These are phyloP conservation scores for Parsonsia alboflavescens DNA, from an alignment of 257 asterid species.

Conservation along the genomic window DNA sequence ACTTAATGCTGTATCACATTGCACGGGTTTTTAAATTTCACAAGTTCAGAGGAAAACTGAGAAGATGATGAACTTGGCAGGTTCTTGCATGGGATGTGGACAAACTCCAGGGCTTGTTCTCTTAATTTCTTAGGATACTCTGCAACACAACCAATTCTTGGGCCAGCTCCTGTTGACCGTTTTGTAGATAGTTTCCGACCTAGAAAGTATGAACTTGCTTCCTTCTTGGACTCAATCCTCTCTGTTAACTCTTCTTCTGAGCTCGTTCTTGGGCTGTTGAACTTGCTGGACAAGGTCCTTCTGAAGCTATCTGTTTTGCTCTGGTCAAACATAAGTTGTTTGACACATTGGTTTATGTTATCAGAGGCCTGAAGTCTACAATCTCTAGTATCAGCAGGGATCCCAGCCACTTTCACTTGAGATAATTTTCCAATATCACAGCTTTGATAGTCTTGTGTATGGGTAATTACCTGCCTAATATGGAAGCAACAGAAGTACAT, in stretches of 20 bases:
- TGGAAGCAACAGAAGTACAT: neutral
- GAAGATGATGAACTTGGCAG: constrained; percentile 1
- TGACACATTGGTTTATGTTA: neutral
- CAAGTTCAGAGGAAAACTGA: neutral
- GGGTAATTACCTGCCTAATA: constrained; percentile 16
- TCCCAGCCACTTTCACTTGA: neutral
- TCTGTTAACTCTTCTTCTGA: neutral
- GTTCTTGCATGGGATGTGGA: neutral
- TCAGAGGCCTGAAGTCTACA: neutral
- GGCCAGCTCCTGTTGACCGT: constrained; percentile 49
- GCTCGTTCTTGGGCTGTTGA: constrained; percentile 1
- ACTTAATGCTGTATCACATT: neutral
- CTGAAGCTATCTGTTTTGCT: constrained; percentile 6
- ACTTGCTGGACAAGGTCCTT: neutral
- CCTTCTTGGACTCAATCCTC: constrained; percentile 33
- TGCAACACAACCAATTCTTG: constrained; percentile 31
- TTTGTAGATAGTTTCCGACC: constrained; percentile 34
- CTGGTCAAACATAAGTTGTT: neutral
- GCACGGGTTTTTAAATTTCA: neutral
- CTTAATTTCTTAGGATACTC: constrained; percentile 5
- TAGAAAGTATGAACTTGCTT: constrained; percentile 31
- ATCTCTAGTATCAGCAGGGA: neutral
- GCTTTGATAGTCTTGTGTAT: constrained; percentile 6
- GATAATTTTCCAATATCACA: constrained; percentile 6
- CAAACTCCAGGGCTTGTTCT: constrained; percentile 1